These are phyloP conservation scores for Stygiomarasmius scandens DNA, from an alignment of 1,284 basidiomycete species.

Conservation along the genomic window DNA sequence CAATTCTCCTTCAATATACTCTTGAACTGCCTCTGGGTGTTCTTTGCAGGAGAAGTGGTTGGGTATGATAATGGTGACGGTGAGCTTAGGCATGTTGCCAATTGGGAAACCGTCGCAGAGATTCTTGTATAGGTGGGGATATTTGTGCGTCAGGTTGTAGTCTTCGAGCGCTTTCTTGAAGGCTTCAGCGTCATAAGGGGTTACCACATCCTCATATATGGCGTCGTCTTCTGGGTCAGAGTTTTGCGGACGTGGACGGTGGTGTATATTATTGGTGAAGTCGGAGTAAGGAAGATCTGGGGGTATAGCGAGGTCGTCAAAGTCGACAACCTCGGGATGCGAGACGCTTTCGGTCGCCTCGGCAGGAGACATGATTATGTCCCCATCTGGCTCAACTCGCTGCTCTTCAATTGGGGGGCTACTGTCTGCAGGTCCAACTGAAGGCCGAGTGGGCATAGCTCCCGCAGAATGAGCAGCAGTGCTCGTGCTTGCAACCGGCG, in stretches of 20 bases:
- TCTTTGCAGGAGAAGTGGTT: slow-evolving; percentile 7
- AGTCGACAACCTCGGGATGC: neutral
- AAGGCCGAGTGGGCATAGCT: neutral
- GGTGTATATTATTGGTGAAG: neutral
- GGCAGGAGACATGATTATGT: neutral
- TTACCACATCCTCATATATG: neutral
- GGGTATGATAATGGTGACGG: slow-evolving; percentile 4
- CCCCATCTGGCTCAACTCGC: neutral
- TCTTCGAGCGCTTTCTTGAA: neutral
- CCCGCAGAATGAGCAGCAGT: slow-evolving; percentile 4
- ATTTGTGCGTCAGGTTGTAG: slow-evolving; percentile 18
- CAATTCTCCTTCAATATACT: slow-evolving; percentile 8
- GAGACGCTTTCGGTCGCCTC: neutral
- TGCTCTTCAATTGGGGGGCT: neutral
- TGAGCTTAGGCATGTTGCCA: slow-evolving; percentile 16
- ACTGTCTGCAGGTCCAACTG: neutral
- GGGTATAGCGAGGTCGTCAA: neutral
- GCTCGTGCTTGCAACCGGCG: neutral
- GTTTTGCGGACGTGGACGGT: neutral
- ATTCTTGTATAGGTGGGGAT: slow-evolving; percentile 30
- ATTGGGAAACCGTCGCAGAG: slow-evolving; percentile 18
- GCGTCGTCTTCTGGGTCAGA: neutral
- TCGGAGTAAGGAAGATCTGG: neutral
- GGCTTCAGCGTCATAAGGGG: neutral
- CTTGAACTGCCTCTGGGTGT: neutral